Conservation (phyloP, 176 grass and related monocot genomes). For the Puya raimondii region DNA sequence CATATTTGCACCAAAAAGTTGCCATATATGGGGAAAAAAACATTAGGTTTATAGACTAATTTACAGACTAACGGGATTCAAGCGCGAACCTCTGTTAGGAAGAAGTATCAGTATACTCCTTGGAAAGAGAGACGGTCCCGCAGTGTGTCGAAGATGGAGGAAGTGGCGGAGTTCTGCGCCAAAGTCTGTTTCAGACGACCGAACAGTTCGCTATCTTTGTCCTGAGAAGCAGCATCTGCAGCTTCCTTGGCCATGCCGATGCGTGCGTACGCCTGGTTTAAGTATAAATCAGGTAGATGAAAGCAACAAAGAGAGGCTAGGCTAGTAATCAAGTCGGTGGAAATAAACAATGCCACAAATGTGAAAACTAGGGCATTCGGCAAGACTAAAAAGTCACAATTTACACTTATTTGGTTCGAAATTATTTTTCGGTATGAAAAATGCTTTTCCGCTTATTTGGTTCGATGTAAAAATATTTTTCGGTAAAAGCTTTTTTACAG, state of each 20-base stretch:
- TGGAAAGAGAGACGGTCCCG: constrained; percentile 80
- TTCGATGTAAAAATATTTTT: no score
- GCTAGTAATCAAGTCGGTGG: background rate
- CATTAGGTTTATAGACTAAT: no score
- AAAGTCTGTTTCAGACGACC: constrained; percentile 60
- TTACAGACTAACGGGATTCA: no score
- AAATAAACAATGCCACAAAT: no score
- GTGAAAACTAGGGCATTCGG: no score
- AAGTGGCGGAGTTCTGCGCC: constrained; percentile 57
- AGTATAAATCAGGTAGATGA: constrained; percentile 1
- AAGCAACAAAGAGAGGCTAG: background rate
- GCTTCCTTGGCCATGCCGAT: constrained; percentile 89
- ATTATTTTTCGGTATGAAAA: no score
- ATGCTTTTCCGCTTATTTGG: no score
- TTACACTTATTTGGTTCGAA: no score
- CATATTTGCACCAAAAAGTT: no score
- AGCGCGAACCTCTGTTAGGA: background rate
- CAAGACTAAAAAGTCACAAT: no score
- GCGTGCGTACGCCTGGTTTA: constrained; percentile 62
- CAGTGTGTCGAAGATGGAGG: constrained; percentile 80
- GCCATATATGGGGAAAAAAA: no score
- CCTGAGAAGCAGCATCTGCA: constrained; percentile 65
- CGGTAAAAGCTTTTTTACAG: no score
- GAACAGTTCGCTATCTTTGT: constrained; percentile 84
- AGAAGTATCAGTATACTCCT: constrained; percentile 39